Base-by-base conservation (phyloP, 352 stramenopile genomes). In the Pythium rhizo-oryzae region DNA sequence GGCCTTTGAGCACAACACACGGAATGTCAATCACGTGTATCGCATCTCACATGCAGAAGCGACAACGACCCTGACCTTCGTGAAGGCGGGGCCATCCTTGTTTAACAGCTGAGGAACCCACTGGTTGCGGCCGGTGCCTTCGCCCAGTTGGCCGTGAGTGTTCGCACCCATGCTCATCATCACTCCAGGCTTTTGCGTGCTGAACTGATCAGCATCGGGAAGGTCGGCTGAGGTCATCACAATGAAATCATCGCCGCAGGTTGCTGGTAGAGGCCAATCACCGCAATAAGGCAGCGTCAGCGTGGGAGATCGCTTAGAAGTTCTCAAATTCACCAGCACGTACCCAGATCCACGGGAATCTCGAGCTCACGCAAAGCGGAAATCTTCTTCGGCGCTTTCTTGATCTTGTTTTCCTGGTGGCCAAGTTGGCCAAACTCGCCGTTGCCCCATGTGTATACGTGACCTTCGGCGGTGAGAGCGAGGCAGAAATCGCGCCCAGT, bases 351-450 rank as follows among this genome's bases (percentile, higher is more conserved):
- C 0, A 91, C 82, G 28, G 86, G 82, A 25, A 94, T 75, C 70
- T 94, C 86, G 21, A 92, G 72, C 71, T 94, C 86, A 4, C 86
- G 82, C 35, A 94, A 75, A 12, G 86, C 86, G 37, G 86, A 94
- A 61, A 94, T 91, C 65, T 94, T 94, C 74, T 94, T 94, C 23
- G 86, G 86, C 19, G 77, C 75, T 67, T 94, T 94, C 74, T 94
- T 94, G 75, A 82, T 85, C 63, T 94, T 94, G 74, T 92, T 94
- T 47, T 94, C 86, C 54, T 94, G 86, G 71, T 94, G 87, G 1
- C 87, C 87, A 43, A 94, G 65, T 59, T 94, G 87, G 19, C 87
- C 87, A 30, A 81, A 71, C 57, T 94, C 83, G 25, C 87, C 87
- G 47, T 91, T 90, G 6, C 87, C 87, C 84, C 84, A 94, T 24